Base-by-base conservation (phyloP, 2,329 filamentous ascomycete species). In the Gnomoniopsis sp. region DNA sequence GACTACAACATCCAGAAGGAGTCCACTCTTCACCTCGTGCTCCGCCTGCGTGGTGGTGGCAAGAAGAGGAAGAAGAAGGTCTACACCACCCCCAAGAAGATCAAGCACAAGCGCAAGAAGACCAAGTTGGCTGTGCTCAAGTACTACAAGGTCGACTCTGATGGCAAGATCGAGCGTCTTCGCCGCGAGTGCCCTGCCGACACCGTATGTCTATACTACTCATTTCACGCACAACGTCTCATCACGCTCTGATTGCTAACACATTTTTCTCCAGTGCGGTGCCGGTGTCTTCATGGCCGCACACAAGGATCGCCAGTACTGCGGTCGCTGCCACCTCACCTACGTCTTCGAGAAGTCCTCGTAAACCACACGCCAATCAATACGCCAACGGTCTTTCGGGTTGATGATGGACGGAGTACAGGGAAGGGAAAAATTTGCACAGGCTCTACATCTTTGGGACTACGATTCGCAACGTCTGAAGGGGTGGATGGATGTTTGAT, bases 61-160 rank as follows among this genome's bases (percentile, higher is more conserved):
- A 99, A 99, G 92, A 97, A 98, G 91, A 88, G 96, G 82, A 99
- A 99, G 91, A 96, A 96, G 92, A 99, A 99, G 93, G 95, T 99
- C 71, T 99, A 99, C 90, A 98, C 91, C 78, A 99, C 95, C 75
- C 95, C 95, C 79, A 99, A 99, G 93, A 99, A 99, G 92, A 99
- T 99, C 90, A 99, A 99, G 95, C 95, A 99, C 89, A 99, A 99
- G 93, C 90, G 92, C 86, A 99, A 98, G 92, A 99, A 99, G 93
- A 96, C 90, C 88, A 99, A 99, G 90, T 85, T 99, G 79, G 95
- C 95, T 74, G 93, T 99, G 71, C 93, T 99, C 80, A 99, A 99
- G 89, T 99, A 99, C 91, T 99, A 99, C 91, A 99, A 99, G 91
- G 95, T 99, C 73, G 95, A 98, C 80, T 91, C 90, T 72, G 95